A percentile compares a stretch with the other conserved stretches of the same genome.
phyloP scores from a whole-genome alignment of 2,329 filamentous ascomycete species.

The Alternaria panax region DNA sequence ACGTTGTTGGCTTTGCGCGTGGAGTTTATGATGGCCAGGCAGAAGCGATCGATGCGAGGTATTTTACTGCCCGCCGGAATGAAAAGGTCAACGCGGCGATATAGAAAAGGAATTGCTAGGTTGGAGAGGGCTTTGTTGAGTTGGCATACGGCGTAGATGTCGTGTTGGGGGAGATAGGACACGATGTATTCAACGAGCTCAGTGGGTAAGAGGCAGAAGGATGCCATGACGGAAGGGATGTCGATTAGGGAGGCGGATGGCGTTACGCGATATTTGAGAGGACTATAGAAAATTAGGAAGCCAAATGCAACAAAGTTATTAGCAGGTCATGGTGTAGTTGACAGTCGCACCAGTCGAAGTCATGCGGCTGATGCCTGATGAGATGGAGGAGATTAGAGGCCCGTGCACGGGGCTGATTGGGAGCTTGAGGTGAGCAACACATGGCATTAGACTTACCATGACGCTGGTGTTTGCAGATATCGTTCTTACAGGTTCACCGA shows the following conservation, averaged over 20 bases:
- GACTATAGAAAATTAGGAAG: not conserved
- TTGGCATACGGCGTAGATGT: constrained; percentile 22
- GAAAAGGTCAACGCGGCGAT: constrained; percentile 34
- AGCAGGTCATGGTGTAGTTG: not conserved
- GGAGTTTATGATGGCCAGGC: constrained; percentile 30
- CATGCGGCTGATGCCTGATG: constrained; percentile 7
- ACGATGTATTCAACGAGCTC: constrained; percentile 38
- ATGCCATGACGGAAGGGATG: constrained; percentile 22
- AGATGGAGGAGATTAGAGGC: not conserved
- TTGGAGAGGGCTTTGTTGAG: constrained; percentile 20
- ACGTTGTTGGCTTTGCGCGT: constrained; percentile 26
- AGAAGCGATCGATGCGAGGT: constrained; percentile 38
- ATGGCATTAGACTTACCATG: not conserved
- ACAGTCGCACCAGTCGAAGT: not conserved
- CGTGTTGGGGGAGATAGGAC: constrained; percentile 26
- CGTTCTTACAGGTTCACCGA: not conserved
- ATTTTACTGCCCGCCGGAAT: constrained; percentile 22
- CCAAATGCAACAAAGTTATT: not conserved
- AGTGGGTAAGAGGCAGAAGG: constrained; percentile 27
- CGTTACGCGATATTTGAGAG: accelerated
- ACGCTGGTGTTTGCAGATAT: not conserved
- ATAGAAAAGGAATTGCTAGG: constrained; percentile 29
- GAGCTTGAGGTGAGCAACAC: not conserved
- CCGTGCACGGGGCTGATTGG: constrained; percentile 2
- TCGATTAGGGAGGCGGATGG: not conserved